Evolutionary conservation across 352 stramenopile genomes (phyloP).

Genomic region (Phytopythium boreale): DNA sequence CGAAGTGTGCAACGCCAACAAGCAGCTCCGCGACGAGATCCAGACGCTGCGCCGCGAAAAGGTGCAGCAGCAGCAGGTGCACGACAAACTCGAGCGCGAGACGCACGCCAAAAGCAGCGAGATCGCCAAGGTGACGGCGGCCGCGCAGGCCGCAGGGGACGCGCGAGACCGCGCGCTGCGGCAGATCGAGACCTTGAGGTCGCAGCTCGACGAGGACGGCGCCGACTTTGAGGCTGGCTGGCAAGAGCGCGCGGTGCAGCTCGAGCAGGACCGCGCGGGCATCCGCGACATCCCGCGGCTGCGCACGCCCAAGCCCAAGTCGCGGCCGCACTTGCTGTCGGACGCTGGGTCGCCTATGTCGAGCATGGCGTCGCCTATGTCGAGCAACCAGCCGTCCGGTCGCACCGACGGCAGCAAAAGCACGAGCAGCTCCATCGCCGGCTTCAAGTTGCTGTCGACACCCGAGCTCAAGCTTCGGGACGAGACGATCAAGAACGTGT

Average conservation of each 20-base stretch:
- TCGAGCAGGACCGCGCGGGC: conserved; percentile 80
- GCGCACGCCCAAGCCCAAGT: conserved; percentile 58
- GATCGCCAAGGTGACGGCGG: conserved; percentile 66
- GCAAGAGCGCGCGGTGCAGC: conserved; percentile 76
- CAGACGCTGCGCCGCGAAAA: conserved; percentile 77
- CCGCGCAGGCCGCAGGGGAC: conserved; percentile 80
- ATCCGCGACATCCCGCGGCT: conserved; percentile 73
- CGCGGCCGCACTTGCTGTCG: conserved; percentile 30
- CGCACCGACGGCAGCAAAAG: conserved; percentile 14
- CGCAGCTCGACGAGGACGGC: conserved; percentile 76
- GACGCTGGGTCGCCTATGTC: conserved; percentile 15
- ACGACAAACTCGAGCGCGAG: conserved; percentile 81
- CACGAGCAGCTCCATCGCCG: conserved; percentile 4
- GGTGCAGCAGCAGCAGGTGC: conserved; percentile 68
- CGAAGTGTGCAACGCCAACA: conserved; percentile 82
- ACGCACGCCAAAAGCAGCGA: conserved; percentile 83
- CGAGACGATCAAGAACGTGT: conserved; percentile 75
- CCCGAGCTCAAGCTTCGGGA: conserved; percentile 70
- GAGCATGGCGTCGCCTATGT: conserved; percentile 10
- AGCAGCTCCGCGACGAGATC: conserved; percentile 76
- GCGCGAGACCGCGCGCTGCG: conserved; percentile 80
- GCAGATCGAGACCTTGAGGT: conserved; percentile 71
- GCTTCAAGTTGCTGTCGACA: conserved; percentile 62
- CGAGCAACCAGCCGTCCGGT: conserved; percentile 12
- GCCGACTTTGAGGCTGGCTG: conserved; percentile 85